Percentiles rank a stretch among this genome's conserved stretches.
Evolutionary conservation across 495 filamentous ascomycete genomes (phyloP).

Genomic region (Aspergillus carlsbadensis): DNA sequence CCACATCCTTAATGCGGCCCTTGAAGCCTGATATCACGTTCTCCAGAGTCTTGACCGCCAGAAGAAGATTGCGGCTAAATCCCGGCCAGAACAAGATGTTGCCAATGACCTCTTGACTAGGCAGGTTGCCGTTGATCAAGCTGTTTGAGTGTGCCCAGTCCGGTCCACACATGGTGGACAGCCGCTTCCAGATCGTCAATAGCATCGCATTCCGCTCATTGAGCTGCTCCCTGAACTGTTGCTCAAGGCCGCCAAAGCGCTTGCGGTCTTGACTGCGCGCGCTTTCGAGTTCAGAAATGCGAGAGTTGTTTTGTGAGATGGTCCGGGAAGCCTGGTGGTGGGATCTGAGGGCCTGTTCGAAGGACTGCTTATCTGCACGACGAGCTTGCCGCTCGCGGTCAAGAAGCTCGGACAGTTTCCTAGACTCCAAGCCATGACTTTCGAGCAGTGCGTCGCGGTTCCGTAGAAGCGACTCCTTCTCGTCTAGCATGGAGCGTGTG

Average conservation of each 20-base stretch:
- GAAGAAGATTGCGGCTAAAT: conserved; percentile 84
- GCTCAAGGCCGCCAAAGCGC: conserved; percentile 69
- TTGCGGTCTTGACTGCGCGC: conserved; percentile 70
- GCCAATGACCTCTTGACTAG: conserved; percentile 74
- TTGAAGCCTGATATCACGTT: conserved; percentile 78
- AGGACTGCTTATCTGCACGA: conserved; percentile 77
- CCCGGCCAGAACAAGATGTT: conserved; percentile 72
- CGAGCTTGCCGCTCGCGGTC: conserved; percentile 88
- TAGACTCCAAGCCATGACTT: conserved; percentile 78
- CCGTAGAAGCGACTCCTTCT: conserved; percentile 85
- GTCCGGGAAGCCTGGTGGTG: conserved; percentile 81
- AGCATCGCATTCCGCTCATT: conserved; percentile 86
- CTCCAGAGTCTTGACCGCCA: conserved; percentile 87
- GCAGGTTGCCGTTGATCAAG: conserved; percentile 82
- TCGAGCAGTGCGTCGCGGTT: conserved; percentile 93
- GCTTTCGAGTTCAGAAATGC: conserved; percentile 80
- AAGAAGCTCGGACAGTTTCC: conserved; percentile 81
- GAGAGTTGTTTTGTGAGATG: conserved; percentile 77
- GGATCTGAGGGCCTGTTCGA: conserved; percentile 82
- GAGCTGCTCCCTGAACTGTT: conserved; percentile 79
- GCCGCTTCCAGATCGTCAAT: conserved; percentile 79
- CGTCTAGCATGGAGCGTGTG: conserved; percentile 68
- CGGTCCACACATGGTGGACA: conserved; percentile 79
- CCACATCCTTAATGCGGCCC: conserved; percentile 73
- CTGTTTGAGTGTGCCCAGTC: conserved; percentile 92